A percentile compares a stretch with the other conserved stretches of the same genome.
These are phyloP conservation scores for Nitzschia sp. DNA, from an alignment of 108 stramenopile species.

Conservation along the genomic window DNA sequence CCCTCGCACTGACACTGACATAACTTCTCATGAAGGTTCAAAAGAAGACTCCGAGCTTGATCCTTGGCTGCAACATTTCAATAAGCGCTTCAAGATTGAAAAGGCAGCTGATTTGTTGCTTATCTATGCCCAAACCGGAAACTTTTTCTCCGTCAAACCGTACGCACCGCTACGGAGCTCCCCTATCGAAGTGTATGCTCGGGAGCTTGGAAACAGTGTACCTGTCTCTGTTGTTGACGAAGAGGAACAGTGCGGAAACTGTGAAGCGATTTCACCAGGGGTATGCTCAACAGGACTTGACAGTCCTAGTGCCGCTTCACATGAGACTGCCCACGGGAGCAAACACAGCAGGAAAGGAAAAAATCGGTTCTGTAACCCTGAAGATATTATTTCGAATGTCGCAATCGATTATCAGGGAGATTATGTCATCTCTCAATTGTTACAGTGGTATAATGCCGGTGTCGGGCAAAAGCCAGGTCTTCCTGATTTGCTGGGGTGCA, in stretches of 20 bases:
- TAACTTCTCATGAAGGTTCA: background rate
- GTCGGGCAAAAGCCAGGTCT: slow-evolving; percentile 74
- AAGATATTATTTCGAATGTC: slow-evolving; percentile 75
- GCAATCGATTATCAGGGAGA: slow-evolving; percentile 74
- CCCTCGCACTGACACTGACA: background rate
- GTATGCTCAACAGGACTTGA: background rate
- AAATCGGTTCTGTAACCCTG: slow-evolving; percentile 58
- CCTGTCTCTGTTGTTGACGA: slow-evolving; percentile 47
- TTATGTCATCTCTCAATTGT: slow-evolving; percentile 79
- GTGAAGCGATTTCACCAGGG: background rate
- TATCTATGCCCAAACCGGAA: slow-evolving; percentile 74
- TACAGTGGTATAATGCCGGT: slow-evolving; percentile 90
- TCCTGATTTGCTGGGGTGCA: slow-evolving; percentile 73
- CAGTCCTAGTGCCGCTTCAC: background rate
- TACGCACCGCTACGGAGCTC: slow-evolving; percentile 72
- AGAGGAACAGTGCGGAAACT: no score
- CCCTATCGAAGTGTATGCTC: slow-evolving; percentile 83
- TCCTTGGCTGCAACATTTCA: slow-evolving; percentile 48
- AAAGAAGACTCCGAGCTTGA: slow-evolving; percentile 13
- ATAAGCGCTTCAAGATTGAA: slow-evolving; percentile 69
- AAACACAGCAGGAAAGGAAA: slow-evolving; percentile 9
- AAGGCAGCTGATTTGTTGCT: slow-evolving; percentile 84
- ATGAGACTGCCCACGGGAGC: background rate
- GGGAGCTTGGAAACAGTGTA: slow-evolving; percentile 84
- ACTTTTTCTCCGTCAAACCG: slow-evolving; percentile 72